Evolutionary conservation across 495 filamentous ascomycete species (phyloP), one percentile per base, ranked within the genome.

Genomic region (Talaromyces stipitatus): DNA sequence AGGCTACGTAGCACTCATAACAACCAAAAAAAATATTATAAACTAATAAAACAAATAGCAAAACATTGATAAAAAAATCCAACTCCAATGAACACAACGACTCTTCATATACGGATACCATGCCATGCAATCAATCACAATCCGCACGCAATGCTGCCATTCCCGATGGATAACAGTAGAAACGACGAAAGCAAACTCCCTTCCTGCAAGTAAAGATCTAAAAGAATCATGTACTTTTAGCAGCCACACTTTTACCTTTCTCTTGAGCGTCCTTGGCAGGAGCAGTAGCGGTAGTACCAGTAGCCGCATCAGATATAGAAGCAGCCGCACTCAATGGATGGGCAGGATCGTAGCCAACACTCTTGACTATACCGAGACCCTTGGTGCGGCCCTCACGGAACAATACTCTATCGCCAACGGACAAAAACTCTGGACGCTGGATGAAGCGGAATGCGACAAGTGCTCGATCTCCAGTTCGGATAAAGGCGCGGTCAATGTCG

Each of bases 301-400:
- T 28, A 32, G 26, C 45, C 12, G 26, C 43, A 51, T 12, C 28
- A 33, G 22, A 3, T 28, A 66, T 66, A 8, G 61, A 52, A 48
- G 57, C 61, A 33, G 78, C 70, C 14, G 77, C 74, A 55, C 79
- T 82, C 54, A 88, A 64, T 20, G 84, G 83, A 20, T 84, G 72
- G 0, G 61, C 62, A 0, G 82, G 72, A 69, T 97, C 92, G 71
- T 97, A 97, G 4, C 92, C 92, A 1, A 97, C 77, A 50, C 82
- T 81, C 68, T 95, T 97, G 36, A 98, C 91, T 61, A 97, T 97
- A 0, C 94, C 94, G 4, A 97, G 72, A 0, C 94, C 94, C 77
- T 96, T 97, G 0, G 94, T 98, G 53, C 95, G 80, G 0, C 94
- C 94, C 72, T 98, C 94, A 24, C 94, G 82, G 75, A 98, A 98